Evolutionary conservation across 2,329 filamentous ascomycete species (phyloP), one percentile per base, ranked within the genome.

Genomic region (Ophiostoma ips): DNA sequence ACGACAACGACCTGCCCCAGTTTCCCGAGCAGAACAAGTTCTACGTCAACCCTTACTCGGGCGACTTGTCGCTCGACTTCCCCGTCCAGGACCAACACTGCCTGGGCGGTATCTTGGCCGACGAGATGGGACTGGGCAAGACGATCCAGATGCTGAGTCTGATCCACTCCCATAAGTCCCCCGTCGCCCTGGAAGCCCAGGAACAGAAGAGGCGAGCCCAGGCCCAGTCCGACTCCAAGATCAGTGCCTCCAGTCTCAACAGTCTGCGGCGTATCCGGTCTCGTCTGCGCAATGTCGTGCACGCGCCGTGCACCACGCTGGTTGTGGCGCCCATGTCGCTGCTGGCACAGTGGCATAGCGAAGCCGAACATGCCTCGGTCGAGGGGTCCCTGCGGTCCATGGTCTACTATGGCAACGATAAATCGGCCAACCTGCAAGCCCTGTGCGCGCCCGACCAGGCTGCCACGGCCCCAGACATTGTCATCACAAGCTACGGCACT

Each of bases 61-160:
- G 92, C 9, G 90, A 96, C 58, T 69, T 98, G 48, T 94, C 88
- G 2, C 70, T 96, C 0, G 81, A 94, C 6, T 98, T 98, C 57
- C 92, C 92, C 1, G 77, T 81, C 2, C 92, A 98, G 62, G 87
- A 96, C 59, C 92, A 96, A 61, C 87, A 94, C 62, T 98, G 92
- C 57, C 71, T 95, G 0, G 92, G 92, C 41, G 92, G 92, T 6
- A 86, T 98, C 51, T 70, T 98, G 38, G 92, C 92, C 9, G 92
- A 98, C 60, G 85, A 96, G 66, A 98, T 98, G 92, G 92, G 92
- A 44, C 71, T 98, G 2, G 92, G 92, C 33, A 98, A 98, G 69
- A 98, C 92, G 0, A 96, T 98, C 49, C 90, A 98, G 62, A 96
- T 98, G 88, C 77, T 98, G 54, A 92, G 87, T 65, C 70, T 98